A percentile compares a stretch with the other conserved stretches of the same genome.
phyloP scores from a whole-genome alignment of 306 rosid species.

The Rosa rugosa region DNA sequence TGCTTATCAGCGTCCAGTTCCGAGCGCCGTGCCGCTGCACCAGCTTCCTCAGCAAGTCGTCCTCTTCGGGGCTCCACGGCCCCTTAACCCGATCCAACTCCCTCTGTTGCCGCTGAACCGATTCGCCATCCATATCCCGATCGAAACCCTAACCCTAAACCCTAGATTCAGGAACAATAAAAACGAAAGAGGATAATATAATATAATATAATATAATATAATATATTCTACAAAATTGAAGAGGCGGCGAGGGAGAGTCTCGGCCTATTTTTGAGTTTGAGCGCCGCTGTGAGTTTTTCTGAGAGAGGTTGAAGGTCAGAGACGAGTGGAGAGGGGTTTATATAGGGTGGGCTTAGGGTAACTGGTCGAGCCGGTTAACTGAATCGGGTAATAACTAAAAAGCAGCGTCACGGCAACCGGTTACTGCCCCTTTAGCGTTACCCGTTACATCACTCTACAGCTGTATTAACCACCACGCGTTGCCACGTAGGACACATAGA shows the following conservation, averaged over 20 bases:
- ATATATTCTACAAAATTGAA: background rate
- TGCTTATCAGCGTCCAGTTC: slow-evolving; percentile 51
- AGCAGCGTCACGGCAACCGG: slow-evolving; percentile 35
- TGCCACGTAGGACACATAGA: slow-evolving; percentile 37
- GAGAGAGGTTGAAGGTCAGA: background rate
- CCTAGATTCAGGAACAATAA: too few relatives aligned
- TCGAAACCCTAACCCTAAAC: slow-evolving; percentile 13
- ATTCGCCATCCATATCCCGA: background rate
- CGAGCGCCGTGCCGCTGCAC: slow-evolving; percentile 46
- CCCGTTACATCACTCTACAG: slow-evolving; percentile 32
- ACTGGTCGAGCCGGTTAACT: slow-evolving; percentile 45
- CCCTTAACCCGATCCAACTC: slow-evolving; percentile 50
- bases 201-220: background rate
- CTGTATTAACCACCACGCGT: slow-evolving; percentile 34
- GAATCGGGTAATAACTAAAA: slow-evolving; percentile 20
- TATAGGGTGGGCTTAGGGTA: slow-evolving; percentile 42
- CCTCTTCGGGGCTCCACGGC: slow-evolving; percentile 61
- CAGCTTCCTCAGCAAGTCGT: slow-evolving; percentile 36
- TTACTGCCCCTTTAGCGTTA: slow-evolving; percentile 22
- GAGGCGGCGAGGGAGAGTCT: slow-evolving; percentile 15
- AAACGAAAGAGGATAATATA: background rate
- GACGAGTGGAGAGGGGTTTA: slow-evolving; percentile 25
- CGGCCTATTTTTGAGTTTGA: background rate
- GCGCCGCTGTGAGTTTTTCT: background rate
- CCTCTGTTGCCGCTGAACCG: slow-evolving; percentile 16